Conservation (phyloP, 495 filamentous ascomycete genomes). For the Podospora fimiseda region DNA sequence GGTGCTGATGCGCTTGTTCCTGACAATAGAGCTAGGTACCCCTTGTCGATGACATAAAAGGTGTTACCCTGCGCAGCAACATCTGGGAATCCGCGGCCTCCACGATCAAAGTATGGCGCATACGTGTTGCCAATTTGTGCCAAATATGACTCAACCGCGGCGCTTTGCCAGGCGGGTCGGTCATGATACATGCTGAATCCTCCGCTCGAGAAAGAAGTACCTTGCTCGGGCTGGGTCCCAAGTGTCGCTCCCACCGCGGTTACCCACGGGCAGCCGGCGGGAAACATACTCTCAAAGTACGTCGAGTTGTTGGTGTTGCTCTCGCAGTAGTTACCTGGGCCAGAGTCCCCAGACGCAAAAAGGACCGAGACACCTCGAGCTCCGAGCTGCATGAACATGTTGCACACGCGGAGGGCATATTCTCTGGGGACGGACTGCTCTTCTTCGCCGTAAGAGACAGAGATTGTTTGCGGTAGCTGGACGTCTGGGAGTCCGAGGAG, state of each 20-base stretch:
- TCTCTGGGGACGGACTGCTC: constrained; percentile 65
- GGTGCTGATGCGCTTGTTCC: constrained; percentile 51
- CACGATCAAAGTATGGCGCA: constrained; percentile 43
- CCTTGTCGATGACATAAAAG: constrained; percentile 28
- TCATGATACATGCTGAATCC: constrained; percentile 65
- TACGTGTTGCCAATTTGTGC: constrained; percentile 45
- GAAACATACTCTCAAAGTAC: constrained; percentile 54
- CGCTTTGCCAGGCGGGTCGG: constrained; percentile 55
- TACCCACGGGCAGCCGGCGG: constrained; percentile 60
- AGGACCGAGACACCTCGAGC: constrained; percentile 71
- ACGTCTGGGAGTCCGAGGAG: constrained; percentile 27
- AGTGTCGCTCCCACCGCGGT: constrained; percentile 67
- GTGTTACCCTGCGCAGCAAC: constrained; percentile 52
- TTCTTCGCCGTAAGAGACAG: constrained; percentile 76
- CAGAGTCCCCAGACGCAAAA: constrained; percentile 65
- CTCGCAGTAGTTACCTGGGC: constrained; percentile 60
- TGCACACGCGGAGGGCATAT: constrained; percentile 66
- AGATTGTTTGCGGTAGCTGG: constrained; percentile 66
- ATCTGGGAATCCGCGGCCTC: constrained; percentile 64
- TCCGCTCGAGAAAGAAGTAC: constrained; percentile 47
- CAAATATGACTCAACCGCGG: constrained; percentile 54
- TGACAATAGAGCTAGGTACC: background rate
- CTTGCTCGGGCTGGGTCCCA: constrained; percentile 54
- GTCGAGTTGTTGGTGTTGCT: constrained; percentile 66
- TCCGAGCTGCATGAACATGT: constrained; percentile 58